Evolutionary conservation across 2,329 filamentous ascomycete genomes (phyloP).

Genomic region (Colletotrichum liriopes): DNA sequence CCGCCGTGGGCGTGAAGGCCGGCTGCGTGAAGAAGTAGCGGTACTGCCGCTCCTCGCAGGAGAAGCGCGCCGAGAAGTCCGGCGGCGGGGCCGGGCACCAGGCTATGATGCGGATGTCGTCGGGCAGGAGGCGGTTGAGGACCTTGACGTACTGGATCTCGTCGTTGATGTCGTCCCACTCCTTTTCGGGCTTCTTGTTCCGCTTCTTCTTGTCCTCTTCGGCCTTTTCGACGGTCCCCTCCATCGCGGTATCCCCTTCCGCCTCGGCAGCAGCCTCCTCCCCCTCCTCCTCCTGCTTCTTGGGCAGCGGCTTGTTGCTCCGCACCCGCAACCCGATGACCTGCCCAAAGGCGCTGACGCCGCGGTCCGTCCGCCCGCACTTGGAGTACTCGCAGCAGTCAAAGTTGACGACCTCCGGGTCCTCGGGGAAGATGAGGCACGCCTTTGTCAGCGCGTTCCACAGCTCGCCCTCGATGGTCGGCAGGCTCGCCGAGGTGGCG

Average conservation of each 20-base stretch:
- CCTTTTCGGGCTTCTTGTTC: slow-evolving; percentile 50
- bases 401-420: slow-evolving; percentile 79
- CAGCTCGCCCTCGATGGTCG: slow-evolving; percentile 92
- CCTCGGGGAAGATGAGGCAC: slow-evolving; percentile 82
- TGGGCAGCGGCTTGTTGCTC: slow-evolving; percentile 78
- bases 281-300: slow-evolving; percentile 47
- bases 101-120: slow-evolving; percentile 90
- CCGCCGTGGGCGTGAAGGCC: slow-evolving; percentile 79
- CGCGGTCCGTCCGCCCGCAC: slow-evolving; percentile 92
- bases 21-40: slow-evolving; percentile 99
- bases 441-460: slow-evolving; percentile 92
- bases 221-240: slow-evolving; percentile 66
- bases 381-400: slow-evolving; percentile 93
- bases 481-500: slow-evolving; percentile 78
- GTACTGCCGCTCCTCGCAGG: slow-evolving; percentile 91
- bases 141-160: slow-evolving; percentile 89
- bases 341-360: slow-evolving; percentile 97
- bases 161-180: slow-evolving; percentile 79
- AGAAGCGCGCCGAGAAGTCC: slow-evolving; percentile 92
- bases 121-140: slow-evolving; percentile 89
- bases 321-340: slow-evolving; percentile 88
- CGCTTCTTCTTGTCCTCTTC: slow-evolving; percentile 43
- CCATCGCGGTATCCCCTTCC: slow-evolving; percentile 44
- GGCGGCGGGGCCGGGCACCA: slow-evolving; percentile 90
- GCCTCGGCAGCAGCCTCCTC: slow-evolving; percentile 46